Percentiles rank a stretch among this genome's conserved stretches.
Conservation (phyloP, 2,329 filamentous ascomycete species). For the Penicillium psychrosexuale region DNA sequence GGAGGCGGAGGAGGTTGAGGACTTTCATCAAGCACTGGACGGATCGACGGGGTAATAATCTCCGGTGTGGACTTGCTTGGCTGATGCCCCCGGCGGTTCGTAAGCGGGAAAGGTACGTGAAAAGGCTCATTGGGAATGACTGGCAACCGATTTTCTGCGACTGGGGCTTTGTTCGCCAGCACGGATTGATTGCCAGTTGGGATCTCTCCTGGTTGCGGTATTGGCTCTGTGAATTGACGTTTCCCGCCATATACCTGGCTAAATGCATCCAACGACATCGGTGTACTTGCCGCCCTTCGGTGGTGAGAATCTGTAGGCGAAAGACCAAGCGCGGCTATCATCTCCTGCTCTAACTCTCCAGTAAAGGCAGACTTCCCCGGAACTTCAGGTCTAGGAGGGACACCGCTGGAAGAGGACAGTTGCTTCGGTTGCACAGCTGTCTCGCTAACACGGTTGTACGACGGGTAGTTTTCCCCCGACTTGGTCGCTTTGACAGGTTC, state of each 20-base stretch:
- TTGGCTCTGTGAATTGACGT: background rate
- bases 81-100: background rate
- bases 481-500: conserved; percentile 8
- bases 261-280: background rate
- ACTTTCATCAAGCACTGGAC: conserved; percentile 14
- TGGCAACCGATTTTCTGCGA: conserved; percentile 8
- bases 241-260: background rate
- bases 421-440: background rate
- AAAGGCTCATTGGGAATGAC: conserved; percentile 4
- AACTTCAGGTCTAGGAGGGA: background rate
- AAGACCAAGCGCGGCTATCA: conserved; percentile 24
- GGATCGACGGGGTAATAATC: conserved; percentile 10
- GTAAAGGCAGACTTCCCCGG: conserved; percentile 5
- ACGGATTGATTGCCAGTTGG: background rate
- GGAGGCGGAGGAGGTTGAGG: conserved; percentile 6
- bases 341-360: conserved; percentile 20
- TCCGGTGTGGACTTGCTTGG: background rate
- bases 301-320: conserved; percentile 14
- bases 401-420: background rate
- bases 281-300: conserved; percentile 1
- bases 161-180: background rate
- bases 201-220: background rate
- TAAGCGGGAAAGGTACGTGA: background rate
- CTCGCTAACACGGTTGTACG: background rate
- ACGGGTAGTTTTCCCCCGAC: conserved; percentile 1